A percentile compares a stretch with the other conserved stretches of the same genome.
phyloP scores from a whole-genome alignment of 2,329 filamentous ascomycete genomes.

The Penicillium expansum region DNA sequence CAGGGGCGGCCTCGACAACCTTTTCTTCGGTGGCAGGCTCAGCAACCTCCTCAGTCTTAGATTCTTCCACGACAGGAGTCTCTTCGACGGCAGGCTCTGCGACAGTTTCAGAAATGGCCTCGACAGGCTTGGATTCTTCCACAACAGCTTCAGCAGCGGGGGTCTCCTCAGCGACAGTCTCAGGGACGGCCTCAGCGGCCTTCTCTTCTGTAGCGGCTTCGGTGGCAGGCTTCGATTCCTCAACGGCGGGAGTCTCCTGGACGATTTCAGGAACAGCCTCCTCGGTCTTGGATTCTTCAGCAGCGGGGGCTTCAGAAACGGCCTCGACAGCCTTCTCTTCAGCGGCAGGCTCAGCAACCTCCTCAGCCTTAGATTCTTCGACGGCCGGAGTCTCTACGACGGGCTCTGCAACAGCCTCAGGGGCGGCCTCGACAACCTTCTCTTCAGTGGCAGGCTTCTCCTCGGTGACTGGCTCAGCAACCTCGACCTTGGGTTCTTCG shows the following conservation, averaged over 20 bases:
- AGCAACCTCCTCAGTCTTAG: neutral
- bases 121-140: constrained; percentile 1
- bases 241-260: neutral
- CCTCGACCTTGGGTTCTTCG: neutral
- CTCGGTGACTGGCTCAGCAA: neutral
- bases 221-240: neutral
- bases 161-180: constrained; percentile 2
- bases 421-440: neutral
- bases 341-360: neutral
- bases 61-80: neutral
- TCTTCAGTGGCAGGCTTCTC: constrained; percentile 4
- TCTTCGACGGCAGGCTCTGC: neutral
- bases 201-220: constrained; percentile 10
- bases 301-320: neutral
- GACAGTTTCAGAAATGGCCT: neutral
- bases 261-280: constrained; percentile 7
- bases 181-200: neutral
- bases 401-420: neutral
- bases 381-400: neutral
- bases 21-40: neutral
- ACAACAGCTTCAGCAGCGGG: neutral
- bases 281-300: neutral
- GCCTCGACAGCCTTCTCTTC: neutral
- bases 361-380: neutral
- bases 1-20: constrained; percentile 1